Conservation (phyloP, 306 rosid species). For the Luffa acutangula region DNA sequence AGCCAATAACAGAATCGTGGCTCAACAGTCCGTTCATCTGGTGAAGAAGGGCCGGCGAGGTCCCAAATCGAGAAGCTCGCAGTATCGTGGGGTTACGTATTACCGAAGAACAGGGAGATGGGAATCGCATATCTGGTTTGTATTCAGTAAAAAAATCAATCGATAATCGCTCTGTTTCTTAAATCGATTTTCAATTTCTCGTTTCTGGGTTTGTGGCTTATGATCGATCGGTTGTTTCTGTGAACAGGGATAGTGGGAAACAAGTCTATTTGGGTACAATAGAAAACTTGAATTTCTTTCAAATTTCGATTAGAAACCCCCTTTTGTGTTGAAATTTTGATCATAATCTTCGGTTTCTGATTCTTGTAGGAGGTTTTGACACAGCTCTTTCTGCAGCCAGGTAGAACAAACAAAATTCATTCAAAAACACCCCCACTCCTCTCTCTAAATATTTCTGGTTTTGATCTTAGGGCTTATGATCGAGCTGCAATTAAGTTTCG, state of each 20-base stretch:
- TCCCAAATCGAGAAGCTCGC: constrained; percentile 85
- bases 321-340: background rate
- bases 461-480: constrained; percentile 65
- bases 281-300: background rate
- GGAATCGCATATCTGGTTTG: constrained; percentile 96
- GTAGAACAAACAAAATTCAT: constrained; percentile 11
- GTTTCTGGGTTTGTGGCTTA: background rate
- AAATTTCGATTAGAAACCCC: background rate
- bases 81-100: constrained; percentile 91
- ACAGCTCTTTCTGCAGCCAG: constrained; percentile 92
- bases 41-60: constrained; percentile 82
- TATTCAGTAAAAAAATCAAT: background rate
- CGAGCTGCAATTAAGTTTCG: constrained; percentile 95
- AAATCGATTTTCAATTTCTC: background rate
- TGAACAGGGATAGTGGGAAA: constrained; percentile 80
- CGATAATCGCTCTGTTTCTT: background rate
- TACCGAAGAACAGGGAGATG: constrained; percentile 89
- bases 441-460: background rate
- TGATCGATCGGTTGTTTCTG: background rate
- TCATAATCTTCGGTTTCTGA: background rate
- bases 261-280: constrained; percentile 82
- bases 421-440: background rate
- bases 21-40: constrained; percentile 22
- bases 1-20: constrained; percentile 11
- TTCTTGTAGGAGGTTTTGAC: constrained; percentile 69